Evolutionary conservation across 163 green algal genomes (phyloP), one percentile per base, ranked within the genome.

Genomic region (Scenedesmus sp.): DNA sequence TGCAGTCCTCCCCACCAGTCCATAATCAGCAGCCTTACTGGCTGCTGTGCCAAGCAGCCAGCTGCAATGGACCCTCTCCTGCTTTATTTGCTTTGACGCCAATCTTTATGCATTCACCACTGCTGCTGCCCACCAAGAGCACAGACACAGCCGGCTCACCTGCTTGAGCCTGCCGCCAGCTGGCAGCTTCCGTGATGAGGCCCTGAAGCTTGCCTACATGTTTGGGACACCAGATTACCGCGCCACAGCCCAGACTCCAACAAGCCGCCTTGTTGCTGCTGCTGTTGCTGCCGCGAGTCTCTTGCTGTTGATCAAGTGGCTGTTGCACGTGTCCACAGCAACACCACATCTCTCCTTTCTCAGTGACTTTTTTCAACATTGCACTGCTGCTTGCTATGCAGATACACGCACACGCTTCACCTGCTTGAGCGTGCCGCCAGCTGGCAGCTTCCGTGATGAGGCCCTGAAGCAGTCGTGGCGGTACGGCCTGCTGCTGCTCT

Each of bases 101-200:
- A 46, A 46, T 46, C 34, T 46, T 46, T 46, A 46, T 46, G 34
- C 34, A 46, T 46, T 46, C 34, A 46, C 34, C 34, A 6, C 70
- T 79, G 70, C 23, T 79, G 23, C 70, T 79, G 4, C 23, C 70
- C 5, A 15, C 70, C 0, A 13, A 6, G 2, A 9, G 15, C 23
- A 79, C 23, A 12, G 2, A 52, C 10, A 54, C 6, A 55, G 56
- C 82, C 82, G 54, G 46, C 46, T 23, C 70, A 79, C 70, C 70
- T 79, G 70, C 70, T 79, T 79, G 70, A 79, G 62, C 85, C 77
- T 85, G 77, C 77, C 59, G 77, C 77, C 77, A 60, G 77, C 77
- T n/a, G 77, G 46, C 77, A 60, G 70, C 70, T 79, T 79, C 70
- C 70, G 34, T 46, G 34, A 46, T 46, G 34, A 46, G 34, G 34